A percentile compares a stretch with the other conserved stretches of the same genome.
Evolutionary conservation across 305 asterid genomes (phyloP).

Genomic region (Fraxinus latifolia): DNA sequence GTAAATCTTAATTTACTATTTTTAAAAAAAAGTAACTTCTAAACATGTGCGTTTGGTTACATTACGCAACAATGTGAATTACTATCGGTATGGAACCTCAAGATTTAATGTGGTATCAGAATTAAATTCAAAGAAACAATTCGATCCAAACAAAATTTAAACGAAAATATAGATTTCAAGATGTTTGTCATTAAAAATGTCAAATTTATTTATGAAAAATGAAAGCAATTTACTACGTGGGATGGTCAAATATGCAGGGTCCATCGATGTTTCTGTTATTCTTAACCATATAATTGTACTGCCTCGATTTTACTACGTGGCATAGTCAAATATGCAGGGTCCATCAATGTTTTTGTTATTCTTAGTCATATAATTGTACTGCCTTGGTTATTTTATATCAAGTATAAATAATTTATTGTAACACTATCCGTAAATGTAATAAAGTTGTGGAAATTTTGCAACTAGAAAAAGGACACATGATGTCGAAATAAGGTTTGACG

Average conservation of each 20-base stretch:
- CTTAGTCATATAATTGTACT: neutral
- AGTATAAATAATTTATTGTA: slow-evolving; percentile 4
- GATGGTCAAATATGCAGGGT: neutral
- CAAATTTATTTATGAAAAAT: neutral
- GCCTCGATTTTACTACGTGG: neutral
- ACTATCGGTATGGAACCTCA: neutral
- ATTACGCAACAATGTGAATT: neutral
- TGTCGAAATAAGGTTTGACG: slow-evolving; percentile 34
- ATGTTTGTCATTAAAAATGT: neutral
- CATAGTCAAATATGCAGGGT: neutral
- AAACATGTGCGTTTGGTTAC: neutral
- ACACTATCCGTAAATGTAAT: neutral
- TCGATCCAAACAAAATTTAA: neutral
- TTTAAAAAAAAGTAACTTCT: too few relatives aligned
- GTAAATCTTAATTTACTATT: neutral
- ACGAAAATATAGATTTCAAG: neutral
- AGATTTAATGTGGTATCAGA: neutral
- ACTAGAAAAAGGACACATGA: slow-evolving; percentile 26
- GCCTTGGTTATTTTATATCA: neutral
- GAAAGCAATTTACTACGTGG: neutral
- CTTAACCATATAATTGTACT: neutral
- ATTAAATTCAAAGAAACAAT: neutral
- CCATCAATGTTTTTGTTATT: neutral
- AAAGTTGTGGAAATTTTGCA: slow-evolving; percentile 24
- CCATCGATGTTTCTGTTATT: neutral